Evolutionary conservation across 2,329 filamentous ascomycete species (phyloP), one percentile per base, ranked within the genome.

Genomic region (Aspergillus brunneoviolaceus): DNA sequence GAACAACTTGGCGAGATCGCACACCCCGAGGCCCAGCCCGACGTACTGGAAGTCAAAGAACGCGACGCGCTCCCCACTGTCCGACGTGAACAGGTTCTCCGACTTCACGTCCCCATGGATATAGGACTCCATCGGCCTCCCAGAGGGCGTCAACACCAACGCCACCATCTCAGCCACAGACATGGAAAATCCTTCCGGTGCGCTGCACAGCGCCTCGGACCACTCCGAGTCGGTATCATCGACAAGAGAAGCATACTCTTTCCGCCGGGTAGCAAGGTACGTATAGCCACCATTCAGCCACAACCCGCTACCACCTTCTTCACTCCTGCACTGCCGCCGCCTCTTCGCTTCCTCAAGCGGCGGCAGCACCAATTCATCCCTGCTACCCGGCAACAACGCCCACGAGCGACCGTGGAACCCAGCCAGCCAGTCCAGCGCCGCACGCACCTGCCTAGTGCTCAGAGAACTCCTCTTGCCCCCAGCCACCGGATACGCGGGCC

Each of bases 31-130:
- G 0, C 87, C 87, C 0, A 88, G 72, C 0, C 88, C 88, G 0
- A 84, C 81, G 64, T 90, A 90, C 65, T 90, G 87, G 58, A 90
- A 90, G 69, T 90, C 88, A 66, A 86, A 89, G 63, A 90, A 87
- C 0, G 85, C 86, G 1, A 87, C 85, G 3, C 75, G 60, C 2
- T 82, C 72, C 1, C 84, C 85, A 0, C 70, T 64, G 0, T 67
- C 59, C 0, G 77, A 85, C 0, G 84, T 85, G 67, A 89, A 89
- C 6, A 89, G 78, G 60, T 90, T 90, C 65, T 89, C 87, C 0
- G 84, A 87, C 70, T 90, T 90, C 55, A 89, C 86, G 59, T 90
- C 87, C 7, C 87, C 87, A 66, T 90, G 87, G 7, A 90, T 84
- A 16, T 85, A 79, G 0, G 86, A 87, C 63, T 88, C 80, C 1